Evolutionary conservation across 257 asterid genomes (phyloP), one percentile per base, ranked within the genome.

Genomic region (Solanum gandarillasii): DNA sequence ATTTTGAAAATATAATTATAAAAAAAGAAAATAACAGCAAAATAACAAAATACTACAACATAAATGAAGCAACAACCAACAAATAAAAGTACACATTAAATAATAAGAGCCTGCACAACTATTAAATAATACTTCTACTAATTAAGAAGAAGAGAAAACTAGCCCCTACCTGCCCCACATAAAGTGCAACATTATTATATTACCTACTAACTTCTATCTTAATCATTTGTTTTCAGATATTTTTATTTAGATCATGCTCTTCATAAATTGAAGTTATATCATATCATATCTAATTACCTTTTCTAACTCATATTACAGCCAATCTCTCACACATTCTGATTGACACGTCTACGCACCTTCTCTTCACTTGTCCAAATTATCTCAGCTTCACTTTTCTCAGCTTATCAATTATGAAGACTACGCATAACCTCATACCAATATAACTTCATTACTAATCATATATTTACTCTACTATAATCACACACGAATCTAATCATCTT

Each of bases 341-440:
- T 1, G 1, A 11, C 8, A 25, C 20, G 3, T 25, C 3, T 5
- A 1, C 2, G 0, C 34, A 12, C 0, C 8, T 12, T 12, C 0
- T 65, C 7, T 65, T 65, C 8, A 11, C 0, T 0, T 65, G 3
- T 11, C 0, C 0, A 5, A 65, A n/a, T n/a, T 11, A 65, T 25
- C 20, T n/a, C 34, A 0, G 1, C 7, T n/a, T 65, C 4, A 10
- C 6, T n/a, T 5, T 0, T 27, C 18, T 65, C 0, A 5, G 0
- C 20, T n/a, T 25, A 12, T 65, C 7, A 2, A 10, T 23, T 4
- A n/a, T 1, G 0, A 0, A 23, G 0, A 62, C 7, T n/a, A 62
- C 3, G 0, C 1, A 0, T n/a, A 58, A 60, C 14, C 0, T 60
- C 27, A 1, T 21, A 20, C 0, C 65, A 55, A 20, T 55, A 55